These are phyloP conservation scores for Halophytophthora batemanensis DNA, from an alignment of 352 stramenopile species.

Conservation along the genomic window DNA sequence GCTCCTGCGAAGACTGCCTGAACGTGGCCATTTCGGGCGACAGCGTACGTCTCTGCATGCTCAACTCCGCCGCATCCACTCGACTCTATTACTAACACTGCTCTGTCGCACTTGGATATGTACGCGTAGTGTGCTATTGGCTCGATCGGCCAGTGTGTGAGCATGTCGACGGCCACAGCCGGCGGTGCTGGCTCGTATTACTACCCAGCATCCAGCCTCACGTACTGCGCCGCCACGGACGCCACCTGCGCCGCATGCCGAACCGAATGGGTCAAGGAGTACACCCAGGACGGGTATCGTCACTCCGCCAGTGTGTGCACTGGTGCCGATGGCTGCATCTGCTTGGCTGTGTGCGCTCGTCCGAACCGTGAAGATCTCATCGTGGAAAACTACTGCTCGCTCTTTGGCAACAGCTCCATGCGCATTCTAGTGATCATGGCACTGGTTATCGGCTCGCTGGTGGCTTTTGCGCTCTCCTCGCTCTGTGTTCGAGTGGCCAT, in stretches of 20 bases:
- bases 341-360: slow-evolving; percentile 16
- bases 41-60: slow-evolving; percentile 9
- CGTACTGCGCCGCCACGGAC: slow-evolving; percentile 18
- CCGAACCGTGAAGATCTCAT: slow-evolving; percentile 2
- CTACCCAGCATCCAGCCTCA: slow-evolving; percentile 5
- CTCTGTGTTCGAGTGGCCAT: too few relatives aligned
- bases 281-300: background rate
- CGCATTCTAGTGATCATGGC: background rate
- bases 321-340: slow-evolving; percentile 19
- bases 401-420: background rate
- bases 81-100: background rate
- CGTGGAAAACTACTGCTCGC: background rate
- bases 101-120: too few relatives aligned
- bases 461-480: too few relatives aligned
- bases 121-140: slow-evolving; percentile 7
- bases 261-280: slow-evolving; percentile 3
- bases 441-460: too few relatives aligned
- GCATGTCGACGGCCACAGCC: background rate
- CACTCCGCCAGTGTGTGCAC: slow-evolving; percentile 9
- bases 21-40: slow-evolving; percentile 12
- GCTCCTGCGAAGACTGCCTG: slow-evolving; percentile 32
- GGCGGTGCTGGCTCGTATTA: background rate
- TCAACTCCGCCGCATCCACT: too few relatives aligned
- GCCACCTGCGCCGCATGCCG: slow-evolving; percentile 1
- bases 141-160: slow-evolving; percentile 1